A percentile compares a stretch with the other conserved stretches of the same genome.
phyloP scores from a whole-genome alignment of 129 eudicot species.

The Flaveria robusta region DNA sequence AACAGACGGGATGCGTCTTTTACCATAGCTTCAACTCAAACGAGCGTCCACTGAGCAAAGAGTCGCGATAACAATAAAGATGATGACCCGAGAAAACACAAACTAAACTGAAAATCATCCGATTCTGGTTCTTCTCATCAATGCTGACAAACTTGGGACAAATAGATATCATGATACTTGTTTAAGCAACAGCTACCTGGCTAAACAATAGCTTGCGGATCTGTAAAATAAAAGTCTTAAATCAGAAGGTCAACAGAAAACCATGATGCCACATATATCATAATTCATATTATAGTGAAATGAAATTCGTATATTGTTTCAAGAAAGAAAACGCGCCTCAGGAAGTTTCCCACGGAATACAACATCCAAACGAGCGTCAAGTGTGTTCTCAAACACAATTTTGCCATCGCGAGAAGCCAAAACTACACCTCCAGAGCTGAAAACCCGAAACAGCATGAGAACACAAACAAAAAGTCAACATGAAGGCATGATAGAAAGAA shows the following conservation, averaged over 20 bases:
- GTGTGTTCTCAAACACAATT: constrained; percentile 59
- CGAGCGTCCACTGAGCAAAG: constrained; percentile 15
- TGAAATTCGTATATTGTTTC: not conserved
- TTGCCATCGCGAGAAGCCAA: constrained; percentile 71
- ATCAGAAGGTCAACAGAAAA: not conserved
- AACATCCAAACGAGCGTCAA: constrained; percentile 68
- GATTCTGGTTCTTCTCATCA: constrained; percentile 28
- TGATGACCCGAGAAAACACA: constrained; percentile 25
- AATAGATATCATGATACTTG: constrained; percentile 19
- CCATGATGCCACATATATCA: too few species aligned
- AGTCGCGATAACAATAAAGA: constrained; percentile 28
- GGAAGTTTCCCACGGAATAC: constrained; percentile 64
- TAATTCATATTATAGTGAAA: not conserved
- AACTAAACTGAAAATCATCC: constrained; percentile 31
- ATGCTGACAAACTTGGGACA: constrained; percentile 16
- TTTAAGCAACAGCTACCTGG: constrained; percentile 31
- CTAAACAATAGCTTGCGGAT: constrained; percentile 47
- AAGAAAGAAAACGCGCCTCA: constrained; percentile 35
- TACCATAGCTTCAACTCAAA: constrained; percentile 6
- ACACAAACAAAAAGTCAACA: not conserved
- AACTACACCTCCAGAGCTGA: constrained; percentile 70
- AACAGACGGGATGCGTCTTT: constrained; percentile 25
- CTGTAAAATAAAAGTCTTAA: constrained; percentile 29
- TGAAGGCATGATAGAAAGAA: not conserved
- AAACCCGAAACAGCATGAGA: constrained; percentile 14